Evolutionary conservation across 1,284 basidiomycete genomes (phyloP), one percentile per base, ranked within the genome.

Genomic region (Sporisorium exsertum): DNA sequence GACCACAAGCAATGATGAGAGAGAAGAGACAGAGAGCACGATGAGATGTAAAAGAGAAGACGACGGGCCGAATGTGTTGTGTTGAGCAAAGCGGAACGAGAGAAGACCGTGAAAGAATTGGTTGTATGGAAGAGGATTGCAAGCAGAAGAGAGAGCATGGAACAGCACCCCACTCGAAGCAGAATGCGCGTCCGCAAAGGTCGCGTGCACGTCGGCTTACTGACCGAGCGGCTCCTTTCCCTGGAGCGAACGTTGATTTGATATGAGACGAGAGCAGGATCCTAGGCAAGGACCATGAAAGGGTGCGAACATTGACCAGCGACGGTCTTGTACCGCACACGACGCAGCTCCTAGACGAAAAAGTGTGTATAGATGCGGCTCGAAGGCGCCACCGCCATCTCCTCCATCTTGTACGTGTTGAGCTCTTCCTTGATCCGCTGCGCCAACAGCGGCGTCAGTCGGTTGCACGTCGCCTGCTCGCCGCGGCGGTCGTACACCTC

Each of bases 401-500:
- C 93, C 87, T 97, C 95, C 92, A 97, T 94, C 89, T 97, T 97
- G 88, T 93, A 97, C 70, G 93, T 94, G 87, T 97, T 82, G 64
- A 82, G 72, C 70, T 81, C 81, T 87, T 95, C 94, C 89, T 97
- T 97, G 87, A 97, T 97, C 75, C 92, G 89, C 88, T 97, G 93
- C 49, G 96, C 96, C 80, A 98, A 88, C 70, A 92, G 91, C 50
- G 96, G 96, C 57, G 96, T 99, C 80, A 99, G 87, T 35, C 94
- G 90, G 87, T 95, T 97, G 91, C 95, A 97, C 22, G 96, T 98
- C 51, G 95, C 95, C 29, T 94, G 94, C 87, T 97, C 96, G 80
- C 93, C 95, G 72, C 95, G 89, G 59, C 96, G 89, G 87, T 99
- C 96, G 86, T 99, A 99, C 62, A 95, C 92, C 46, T 89, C 89